Percentiles rank a stretch among this genome's conserved stretches.
phyloP scores from a whole-genome alignment of 805 yeast species.

The Lachancea mirantina region DNA sequence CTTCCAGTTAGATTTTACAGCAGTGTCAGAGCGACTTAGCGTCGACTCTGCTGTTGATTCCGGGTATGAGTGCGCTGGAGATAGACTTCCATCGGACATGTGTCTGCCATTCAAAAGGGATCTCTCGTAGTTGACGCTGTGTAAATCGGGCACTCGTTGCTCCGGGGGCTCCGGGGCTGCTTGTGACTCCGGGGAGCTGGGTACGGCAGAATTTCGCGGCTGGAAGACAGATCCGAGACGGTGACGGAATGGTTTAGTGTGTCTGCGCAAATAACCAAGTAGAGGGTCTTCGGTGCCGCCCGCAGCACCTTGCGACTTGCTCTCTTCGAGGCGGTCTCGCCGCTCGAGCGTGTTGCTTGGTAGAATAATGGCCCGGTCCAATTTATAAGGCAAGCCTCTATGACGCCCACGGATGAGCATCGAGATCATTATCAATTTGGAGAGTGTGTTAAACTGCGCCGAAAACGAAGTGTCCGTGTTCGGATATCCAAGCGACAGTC shows the following conservation, averaged over 20 bases:
- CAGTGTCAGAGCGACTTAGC: too few relatives aligned
- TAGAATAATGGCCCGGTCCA: conserved; percentile 89
- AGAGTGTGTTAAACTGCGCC: conserved; percentile 60
- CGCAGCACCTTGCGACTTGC: conserved; percentile 8
- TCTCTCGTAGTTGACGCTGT: too few relatives aligned
- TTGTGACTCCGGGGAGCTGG: too few relatives aligned
- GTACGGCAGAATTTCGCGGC: too few relatives aligned
- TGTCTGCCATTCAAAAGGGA: too few relatives aligned
- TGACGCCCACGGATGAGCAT: conserved; percentile 94
- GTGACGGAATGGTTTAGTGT: conserved; percentile 10
- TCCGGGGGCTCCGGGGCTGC: too few relatives aligned
- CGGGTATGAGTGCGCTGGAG: too few relatives aligned
- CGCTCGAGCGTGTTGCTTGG: conserved; percentile 60
- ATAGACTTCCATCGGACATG: too few relatives aligned
- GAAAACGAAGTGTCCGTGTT: conserved; percentile 59
- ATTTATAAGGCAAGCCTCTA: conserved; percentile 88
- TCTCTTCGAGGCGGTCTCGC: conserved; percentile 52
- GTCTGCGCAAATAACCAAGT: conserved; percentile 22
- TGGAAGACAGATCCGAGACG: neutral
- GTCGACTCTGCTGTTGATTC: too few relatives aligned
- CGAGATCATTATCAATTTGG: conserved; percentile 79
- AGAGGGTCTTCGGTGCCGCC: conserved; percentile 22
- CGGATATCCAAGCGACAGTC: conserved; percentile 82
- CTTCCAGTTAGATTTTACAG: too few relatives aligned
- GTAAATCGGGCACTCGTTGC: too few relatives aligned